Evolutionary conservation across 345 rosid species (phyloP).

Genomic region (Anacardium occidentale): DNA sequence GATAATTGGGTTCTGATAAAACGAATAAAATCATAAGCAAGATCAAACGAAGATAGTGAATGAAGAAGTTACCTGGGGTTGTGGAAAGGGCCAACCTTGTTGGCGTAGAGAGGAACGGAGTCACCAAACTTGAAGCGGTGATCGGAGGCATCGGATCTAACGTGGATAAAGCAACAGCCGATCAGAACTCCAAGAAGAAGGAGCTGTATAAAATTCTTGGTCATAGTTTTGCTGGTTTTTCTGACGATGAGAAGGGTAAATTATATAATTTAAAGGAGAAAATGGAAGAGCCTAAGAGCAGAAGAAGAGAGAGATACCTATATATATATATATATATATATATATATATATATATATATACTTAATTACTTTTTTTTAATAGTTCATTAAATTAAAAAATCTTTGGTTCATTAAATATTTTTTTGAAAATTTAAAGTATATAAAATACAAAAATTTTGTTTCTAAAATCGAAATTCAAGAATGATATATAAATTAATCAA

Average conservation of each 20-base stretch:
- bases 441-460: too few species aligned
- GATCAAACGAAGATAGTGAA: background rate
- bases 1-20: constrained; percentile 17
- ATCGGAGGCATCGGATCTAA: constrained; percentile 64
- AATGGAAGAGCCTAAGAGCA: background rate
- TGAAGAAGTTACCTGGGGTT: constrained; percentile 57
- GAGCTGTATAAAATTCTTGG: constrained; percentile 22
- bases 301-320: too few species aligned
- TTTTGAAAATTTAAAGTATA: too few species aligned
- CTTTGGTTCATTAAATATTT: too few species aligned
- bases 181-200: constrained; percentile 40
- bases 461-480: too few species aligned
- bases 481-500: too few species aligned
- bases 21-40: background rate
- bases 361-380: too few species aligned
- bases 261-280: too few species aligned
- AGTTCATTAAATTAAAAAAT: too few species aligned
- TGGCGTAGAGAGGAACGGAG: constrained; percentile 69
- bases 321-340: too few species aligned
- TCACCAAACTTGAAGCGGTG: constrained; percentile 73
- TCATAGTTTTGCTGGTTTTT: constrained; percentile 21
- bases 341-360: too few species aligned
- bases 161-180: constrained; percentile 29
- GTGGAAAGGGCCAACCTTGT: constrained; percentile 82
- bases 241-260: background rate